Percentiles rank a stretch among this genome's conserved stretches.
Evolutionary conservation across 441 rosid genomes (phyloP).

Genomic region (Raphanus hybrid): DNA sequence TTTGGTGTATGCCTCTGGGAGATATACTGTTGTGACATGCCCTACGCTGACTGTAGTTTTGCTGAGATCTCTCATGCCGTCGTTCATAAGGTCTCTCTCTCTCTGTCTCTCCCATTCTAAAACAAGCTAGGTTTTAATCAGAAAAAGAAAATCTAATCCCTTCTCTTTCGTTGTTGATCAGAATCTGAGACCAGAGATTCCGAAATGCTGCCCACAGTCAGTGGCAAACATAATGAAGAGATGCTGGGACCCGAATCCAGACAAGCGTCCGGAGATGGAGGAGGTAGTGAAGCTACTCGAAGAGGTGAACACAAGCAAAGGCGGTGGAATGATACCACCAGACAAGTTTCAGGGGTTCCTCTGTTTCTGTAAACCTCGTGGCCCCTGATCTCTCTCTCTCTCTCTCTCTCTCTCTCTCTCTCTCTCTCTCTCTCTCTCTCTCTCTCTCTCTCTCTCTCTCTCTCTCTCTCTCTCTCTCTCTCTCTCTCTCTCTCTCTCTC

Average conservation of each 20-base stretch:
- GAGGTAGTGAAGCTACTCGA: conserved; percentile 68
- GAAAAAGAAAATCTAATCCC: conserved; percentile 14
- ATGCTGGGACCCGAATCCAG: conserved; percentile 68
- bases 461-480: too few species aligned
- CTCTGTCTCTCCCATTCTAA: neutral
- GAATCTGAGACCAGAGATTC: conserved; percentile 71
- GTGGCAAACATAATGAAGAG: conserved; percentile 66
- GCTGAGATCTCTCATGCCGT: conserved; percentile 71
- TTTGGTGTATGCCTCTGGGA: conserved; percentile 81
- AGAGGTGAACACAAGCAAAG: conserved; percentile 65
- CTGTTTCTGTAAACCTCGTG: conserved; percentile 61
- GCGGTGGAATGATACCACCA: conserved; percentile 81
- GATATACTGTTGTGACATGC: conserved; percentile 75
- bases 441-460: too few species aligned
- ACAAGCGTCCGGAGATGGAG: conserved; percentile 69
- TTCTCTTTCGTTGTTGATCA: conserved; percentile 33
- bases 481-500: neutral
- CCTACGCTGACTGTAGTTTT: conserved; percentile 64
- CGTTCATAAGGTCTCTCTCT: conserved; percentile 53
- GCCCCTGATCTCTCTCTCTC: conserved; percentile 47
- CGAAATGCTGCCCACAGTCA: conserved; percentile 66
- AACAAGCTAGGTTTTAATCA: neutral
- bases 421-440: too few species aligned
- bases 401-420: neutral
- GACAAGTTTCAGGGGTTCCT: conserved; percentile 63